Evolutionary conservation across 116 monocot species (phyloP), one percentile per base, ranked within the genome.

Genomic region (Dioscorea cayenensis): DNA sequence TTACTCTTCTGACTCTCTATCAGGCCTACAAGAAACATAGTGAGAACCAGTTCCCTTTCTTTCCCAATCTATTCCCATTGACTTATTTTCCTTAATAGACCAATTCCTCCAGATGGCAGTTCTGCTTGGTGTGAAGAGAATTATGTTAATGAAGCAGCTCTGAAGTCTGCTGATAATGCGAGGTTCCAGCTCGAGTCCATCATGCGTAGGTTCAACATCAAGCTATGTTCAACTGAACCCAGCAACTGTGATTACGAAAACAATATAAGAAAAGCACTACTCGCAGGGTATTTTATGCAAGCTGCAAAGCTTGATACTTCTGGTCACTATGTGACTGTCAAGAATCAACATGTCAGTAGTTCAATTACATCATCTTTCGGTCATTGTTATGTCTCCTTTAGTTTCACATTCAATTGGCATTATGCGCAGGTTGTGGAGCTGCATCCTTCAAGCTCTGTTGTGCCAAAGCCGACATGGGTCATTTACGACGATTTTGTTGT

Each of bases 11-110:
- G 66, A 95, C 92, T 25, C 92, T 95, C n/a, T 95, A 95, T 75
- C 95, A 92, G 49, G 95, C 95, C 0, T 95, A 95, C 87, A 95
- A 95, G 73, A 92, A 92, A 75, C 90, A 86, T 43, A 86, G 95
- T 95, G 82, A 75, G 92, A 79, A 55, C 22, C 49, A 28, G 28
- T n/a, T 72, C 10, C 2, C 18, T n/a, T 43, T 51, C 28, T 70
- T 9, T 59, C 32, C 14, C 14, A 4, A 58, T 18, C 60, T 1
- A 14, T 12, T 60, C 61, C 21, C 6, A 28, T 62, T 63, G 60
- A 18, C 55, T 19, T 5, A 18, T 51, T 55, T n/a, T 55, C 5
- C 16, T n/a, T 55, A 16, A 38, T 76, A 50, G 14, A 6, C 51
- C 16, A 55, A 65, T 29, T n/a, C 5, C 16, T 19, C 52, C 81